Evolutionary conservation across 805 yeast genomes (phyloP), one percentile per base, ranked within the genome.

Genomic region (Saccharomycopsis amapae): DNA sequence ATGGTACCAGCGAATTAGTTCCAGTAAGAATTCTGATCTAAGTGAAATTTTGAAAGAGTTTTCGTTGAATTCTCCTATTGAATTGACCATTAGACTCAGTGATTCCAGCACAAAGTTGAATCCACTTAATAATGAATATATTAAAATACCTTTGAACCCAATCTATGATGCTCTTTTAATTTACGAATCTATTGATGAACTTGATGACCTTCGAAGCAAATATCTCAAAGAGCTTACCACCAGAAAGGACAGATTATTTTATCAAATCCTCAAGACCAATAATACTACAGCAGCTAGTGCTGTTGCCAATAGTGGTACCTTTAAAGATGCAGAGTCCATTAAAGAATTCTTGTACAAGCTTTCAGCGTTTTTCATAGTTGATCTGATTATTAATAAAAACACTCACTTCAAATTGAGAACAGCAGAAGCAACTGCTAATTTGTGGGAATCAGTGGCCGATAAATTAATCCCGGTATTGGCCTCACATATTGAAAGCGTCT

Each of bases 61-160:
- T 60, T 79, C 83, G 56, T 74, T 90, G 53, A 89, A 89, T 60
- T 85, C 96, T 0, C 85, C 95, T 0, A 85, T 89, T 4, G 97
- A 90, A 61, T 62, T 76, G 5, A 77, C 95, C 5, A 68, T 87
- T 58, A 71, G 97, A 55, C 33, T 51, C 17, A 40, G 30, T 20
- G 78, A 76, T 38, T 71, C 80, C 0, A 64, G 66, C 42, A 59
- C 61, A 47, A 69, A 66, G 53, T 72, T 74, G 47, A 69, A 74
- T 53, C 69, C 80, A 2, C 63, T 81, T 40, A 65, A 69, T 5
- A 75, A 72, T 42, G 65, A 66, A 4, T 58, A 60, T n/a, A 54
- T 71, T 3, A 59, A 65, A 15, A 71, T 87, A 26, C 79, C 80
- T 46, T 62, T 89, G 47, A 73, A 78, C n/a, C 83, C 88, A 5